Evolutionary conservation across 2,329 filamentous ascomycete genomes (phyloP).

Genomic region (Hypoxylon sp.): DNA sequence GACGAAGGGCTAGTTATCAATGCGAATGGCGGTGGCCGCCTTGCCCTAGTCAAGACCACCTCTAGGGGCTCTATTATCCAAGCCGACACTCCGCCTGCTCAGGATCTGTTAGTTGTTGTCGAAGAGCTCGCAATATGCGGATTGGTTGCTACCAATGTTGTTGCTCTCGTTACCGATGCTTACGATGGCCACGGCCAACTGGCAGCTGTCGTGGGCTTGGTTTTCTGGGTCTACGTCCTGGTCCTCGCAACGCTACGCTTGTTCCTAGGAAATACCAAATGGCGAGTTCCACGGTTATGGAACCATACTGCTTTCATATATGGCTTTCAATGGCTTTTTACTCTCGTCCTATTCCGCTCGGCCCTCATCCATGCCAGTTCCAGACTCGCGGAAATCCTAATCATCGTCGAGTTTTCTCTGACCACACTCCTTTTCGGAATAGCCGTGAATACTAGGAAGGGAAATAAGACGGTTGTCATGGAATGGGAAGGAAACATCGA

Average conservation of each 20-base stretch:
- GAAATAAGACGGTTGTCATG: constrained; percentile 88
- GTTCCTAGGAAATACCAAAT: constrained; percentile 73
- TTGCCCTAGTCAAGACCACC: constrained; percentile 70
- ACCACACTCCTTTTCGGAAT: constrained; percentile 80
- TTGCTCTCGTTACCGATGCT: constrained; percentile 70
- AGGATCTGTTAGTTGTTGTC: constrained; percentile 75
- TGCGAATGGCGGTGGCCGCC: constrained; percentile 62
- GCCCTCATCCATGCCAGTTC: constrained; percentile 82
- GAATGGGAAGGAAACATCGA: constrained; percentile 91
- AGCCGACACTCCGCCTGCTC: constrained; percentile 80
- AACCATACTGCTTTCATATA: constrained; percentile 93
- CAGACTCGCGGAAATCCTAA: constrained; percentile 70
- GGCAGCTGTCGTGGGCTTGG: constrained; percentile 74
- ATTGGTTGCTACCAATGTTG: constrained; percentile 76
- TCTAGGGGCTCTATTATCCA: constrained; percentile 76
- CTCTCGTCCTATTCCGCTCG: constrained; percentile 84
- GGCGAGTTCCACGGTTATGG: constrained; percentile 81
- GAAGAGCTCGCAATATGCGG: constrained; percentile 82
- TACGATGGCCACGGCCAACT: constrained; percentile 70
- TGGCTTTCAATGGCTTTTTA: constrained; percentile 82
- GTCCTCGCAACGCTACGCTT: constrained; percentile 79
- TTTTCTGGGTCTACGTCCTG: constrained; percentile 85
- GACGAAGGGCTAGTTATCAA: constrained; percentile 69
- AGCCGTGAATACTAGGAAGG: constrained; percentile 85
- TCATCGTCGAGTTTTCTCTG: constrained; percentile 80